Evolutionary conservation across 495 filamentous ascomycete genomes (phyloP).

Genomic region (Cudoniella acicularis): DNA sequence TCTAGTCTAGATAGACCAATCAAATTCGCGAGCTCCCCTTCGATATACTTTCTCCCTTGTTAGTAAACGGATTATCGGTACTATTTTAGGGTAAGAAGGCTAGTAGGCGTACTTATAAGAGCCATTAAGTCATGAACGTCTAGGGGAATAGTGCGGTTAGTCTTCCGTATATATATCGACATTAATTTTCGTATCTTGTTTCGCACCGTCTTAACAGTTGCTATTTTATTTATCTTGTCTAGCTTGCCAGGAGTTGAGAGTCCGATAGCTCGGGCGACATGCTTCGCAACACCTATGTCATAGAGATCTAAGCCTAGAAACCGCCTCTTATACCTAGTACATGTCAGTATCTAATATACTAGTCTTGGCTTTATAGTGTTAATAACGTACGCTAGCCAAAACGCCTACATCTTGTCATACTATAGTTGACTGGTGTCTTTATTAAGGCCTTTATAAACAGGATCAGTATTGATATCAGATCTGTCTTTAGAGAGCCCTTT

Average conservation of each 20-base stretch:
- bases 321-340: conserved; percentile 6
- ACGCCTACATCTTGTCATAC: background rate
- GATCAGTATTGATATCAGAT: conserved; percentile 10
- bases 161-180: too few species aligned
- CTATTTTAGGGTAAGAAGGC: too few species aligned
- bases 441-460: background rate
- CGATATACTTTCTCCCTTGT: too few species aligned
- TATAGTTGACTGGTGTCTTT: background rate
- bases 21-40: too few species aligned
- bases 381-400: background rate
- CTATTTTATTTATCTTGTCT: background rate
- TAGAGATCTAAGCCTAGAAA: background rate
- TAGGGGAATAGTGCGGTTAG: too few species aligned
- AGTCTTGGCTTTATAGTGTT: background rate
- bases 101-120: too few species aligned
- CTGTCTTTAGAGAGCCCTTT: conserved; percentile 13
- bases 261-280: conserved; percentile 8
- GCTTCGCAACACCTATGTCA: conserved; percentile 6
- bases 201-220: too few species aligned
- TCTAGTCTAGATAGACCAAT: too few species aligned
- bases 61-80: too few species aligned
- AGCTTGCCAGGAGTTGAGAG: conserved; percentile 4
- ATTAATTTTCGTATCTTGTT: too few species aligned
- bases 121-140: too few species aligned
- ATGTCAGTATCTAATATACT: background rate